Percentiles rank a stretch among this genome's conserved stretches.
phyloP scores from a whole-genome alignment of 108 stramenopile species.

The Poteriospumella lacustris region DNA sequence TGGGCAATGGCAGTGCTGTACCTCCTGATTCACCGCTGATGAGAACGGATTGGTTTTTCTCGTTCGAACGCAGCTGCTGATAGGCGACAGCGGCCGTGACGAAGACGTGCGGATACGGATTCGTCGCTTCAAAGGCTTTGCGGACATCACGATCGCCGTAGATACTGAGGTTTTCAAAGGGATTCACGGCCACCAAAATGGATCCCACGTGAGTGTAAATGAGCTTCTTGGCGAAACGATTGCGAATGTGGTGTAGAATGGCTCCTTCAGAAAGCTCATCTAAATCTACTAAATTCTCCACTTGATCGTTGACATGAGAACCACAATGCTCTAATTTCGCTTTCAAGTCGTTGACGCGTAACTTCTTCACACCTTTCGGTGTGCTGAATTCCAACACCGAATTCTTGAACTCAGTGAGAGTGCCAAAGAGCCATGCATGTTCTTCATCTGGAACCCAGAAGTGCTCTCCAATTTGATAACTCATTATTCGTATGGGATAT shows the following conservation, averaged over 20 bases:
- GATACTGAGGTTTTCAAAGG: conserved; percentile 44
- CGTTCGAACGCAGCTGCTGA: conserved; percentile 22
- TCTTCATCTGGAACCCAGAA: conserved; percentile 23
- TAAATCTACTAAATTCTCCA: conserved; percentile 22
- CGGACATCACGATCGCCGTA: conserved; percentile 29
- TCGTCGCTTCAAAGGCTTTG: not conserved
- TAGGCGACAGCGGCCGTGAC: conserved; percentile 1
- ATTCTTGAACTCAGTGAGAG: not conserved
- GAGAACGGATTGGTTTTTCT: conserved; percentile 34
- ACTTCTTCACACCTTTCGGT: not conserved
- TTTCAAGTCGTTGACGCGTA: not conserved
- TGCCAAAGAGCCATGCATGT: conserved; percentile 23
- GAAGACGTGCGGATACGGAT: conserved; percentile 26
- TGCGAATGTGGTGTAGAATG: conserved; percentile 44
- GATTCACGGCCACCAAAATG: conserved; percentile 56
- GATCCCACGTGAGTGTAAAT: conserved; percentile 64
- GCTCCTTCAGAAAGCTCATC: conserved; percentile 27
- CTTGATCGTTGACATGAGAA: not conserved
- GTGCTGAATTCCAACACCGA: not conserved
- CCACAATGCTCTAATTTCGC: conserved; percentile 17
- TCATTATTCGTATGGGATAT: no score
- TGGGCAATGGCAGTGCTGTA: not conserved
- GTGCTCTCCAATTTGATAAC: not conserved
- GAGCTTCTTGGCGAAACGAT: conserved; percentile 35
- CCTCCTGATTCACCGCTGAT: conserved; percentile 30